phyloP scores from a whole-genome alignment of 257 asterid species.

The Ehretia macrophylla region DNA sequence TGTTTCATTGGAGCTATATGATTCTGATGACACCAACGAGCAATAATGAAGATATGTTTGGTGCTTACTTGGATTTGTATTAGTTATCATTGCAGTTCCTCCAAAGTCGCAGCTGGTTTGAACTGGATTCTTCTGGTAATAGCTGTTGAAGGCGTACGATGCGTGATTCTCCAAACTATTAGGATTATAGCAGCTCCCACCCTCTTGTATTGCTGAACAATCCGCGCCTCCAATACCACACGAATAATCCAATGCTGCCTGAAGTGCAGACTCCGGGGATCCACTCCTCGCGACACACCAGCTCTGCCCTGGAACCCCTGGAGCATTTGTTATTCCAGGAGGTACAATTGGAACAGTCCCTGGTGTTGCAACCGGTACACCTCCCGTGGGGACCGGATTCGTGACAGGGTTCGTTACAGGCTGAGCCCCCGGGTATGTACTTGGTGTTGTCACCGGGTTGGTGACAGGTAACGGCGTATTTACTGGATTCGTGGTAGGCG shows the following conservation, averaged over 20 bases:
- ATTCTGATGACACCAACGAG: background rate
- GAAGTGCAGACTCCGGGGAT: constrained; percentile 38
- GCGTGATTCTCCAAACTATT: constrained; percentile 64
- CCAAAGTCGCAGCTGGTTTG: constrained; percentile 88
- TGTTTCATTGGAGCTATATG: background rate
- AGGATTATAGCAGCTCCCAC: constrained; percentile 68
- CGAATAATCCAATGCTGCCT: constrained; percentile 80
- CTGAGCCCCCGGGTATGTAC: constrained; percentile 20
- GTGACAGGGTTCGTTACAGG: constrained; percentile 36
- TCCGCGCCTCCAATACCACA: constrained; percentile 91
- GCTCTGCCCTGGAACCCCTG: constrained; percentile 56
- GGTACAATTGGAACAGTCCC: constrained; percentile 33
- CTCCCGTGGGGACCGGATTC: constrained; percentile 25
- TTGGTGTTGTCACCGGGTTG: constrained; percentile 45
- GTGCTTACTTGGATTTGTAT: constrained; percentile 69
- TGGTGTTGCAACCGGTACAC: background rate
- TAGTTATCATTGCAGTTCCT: constrained; percentile 66
- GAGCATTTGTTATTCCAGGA: constrained; percentile 38
- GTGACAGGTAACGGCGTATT: constrained; percentile 31
- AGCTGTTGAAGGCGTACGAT: constrained; percentile 80
- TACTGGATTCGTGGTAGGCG: constrained; percentile 25
- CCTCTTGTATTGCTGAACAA: constrained; percentile 69
- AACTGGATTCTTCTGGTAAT: constrained; percentile 72
- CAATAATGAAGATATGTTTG: background rate
- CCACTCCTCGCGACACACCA: constrained; percentile 92